Conservation (phyloP, 75 land plant genomes). For the Pinus albicaulis region DNA sequence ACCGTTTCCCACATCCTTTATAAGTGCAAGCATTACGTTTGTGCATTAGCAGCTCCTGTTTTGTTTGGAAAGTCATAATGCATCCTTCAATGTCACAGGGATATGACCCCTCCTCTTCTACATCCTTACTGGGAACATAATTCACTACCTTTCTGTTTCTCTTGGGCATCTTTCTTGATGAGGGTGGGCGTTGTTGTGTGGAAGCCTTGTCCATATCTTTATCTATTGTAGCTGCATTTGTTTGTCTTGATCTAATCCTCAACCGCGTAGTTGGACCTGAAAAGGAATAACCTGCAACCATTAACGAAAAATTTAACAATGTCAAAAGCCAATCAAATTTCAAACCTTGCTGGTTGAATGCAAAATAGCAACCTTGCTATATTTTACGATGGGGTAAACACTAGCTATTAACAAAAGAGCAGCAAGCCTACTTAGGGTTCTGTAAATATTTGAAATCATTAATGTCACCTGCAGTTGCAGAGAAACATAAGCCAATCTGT, state of each 20-base stretch:
- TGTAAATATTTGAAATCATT: not conserved
- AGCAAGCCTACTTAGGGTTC: not conserved
- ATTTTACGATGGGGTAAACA: not conserved
- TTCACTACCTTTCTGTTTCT: constrained; percentile 13
- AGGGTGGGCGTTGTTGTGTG: not conserved
- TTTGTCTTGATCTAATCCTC: constrained; percentile 29
- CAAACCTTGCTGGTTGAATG: not conserved
- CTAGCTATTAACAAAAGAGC: not conserved
- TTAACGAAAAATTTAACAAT: not conserved
- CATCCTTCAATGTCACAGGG: constrained; percentile 92
- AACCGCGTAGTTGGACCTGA: constrained; percentile 59
- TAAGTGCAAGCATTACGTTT: constrained; percentile 80
- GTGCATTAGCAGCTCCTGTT: constrained; percentile 72
- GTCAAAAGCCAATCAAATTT: constrained; percentile 2
- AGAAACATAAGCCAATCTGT: not conserved
- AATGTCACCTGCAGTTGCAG: not conserved
- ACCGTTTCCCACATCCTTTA: constrained; percentile 88
- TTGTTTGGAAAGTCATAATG: constrained; percentile 71
- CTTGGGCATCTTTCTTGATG: not conserved
- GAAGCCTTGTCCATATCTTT: not conserved
- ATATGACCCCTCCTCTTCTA: constrained; percentile 34
- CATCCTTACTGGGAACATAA: constrained; percentile 90
- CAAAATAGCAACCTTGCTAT: not conserved
- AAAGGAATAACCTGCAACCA: constrained; percentile 10
- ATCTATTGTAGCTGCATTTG: not conserved